Evolutionary conservation across 768 basidiomycete genomes (phyloP).

Genomic region (Leucocoprinus leucothites): DNA sequence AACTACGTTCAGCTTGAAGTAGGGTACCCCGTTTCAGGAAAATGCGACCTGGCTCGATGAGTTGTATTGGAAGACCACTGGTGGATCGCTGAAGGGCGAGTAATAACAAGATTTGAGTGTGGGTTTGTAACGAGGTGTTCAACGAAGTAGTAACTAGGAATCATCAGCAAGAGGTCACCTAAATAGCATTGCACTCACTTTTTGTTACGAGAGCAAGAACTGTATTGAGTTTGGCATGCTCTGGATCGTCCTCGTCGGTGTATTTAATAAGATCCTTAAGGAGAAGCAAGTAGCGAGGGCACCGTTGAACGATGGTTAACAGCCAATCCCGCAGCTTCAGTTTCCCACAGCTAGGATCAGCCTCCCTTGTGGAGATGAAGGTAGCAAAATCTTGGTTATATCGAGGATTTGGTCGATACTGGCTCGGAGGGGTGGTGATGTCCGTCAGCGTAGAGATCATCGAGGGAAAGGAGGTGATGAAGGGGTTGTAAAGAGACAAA

Average conservation of each 20-base stretch:
- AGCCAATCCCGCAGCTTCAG: conserved; percentile 83
- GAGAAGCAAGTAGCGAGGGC: conserved; percentile 81
- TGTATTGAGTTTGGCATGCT: conserved; percentile 56
- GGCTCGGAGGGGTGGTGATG: conserved; percentile 43
- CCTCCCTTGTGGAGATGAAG: conserved; percentile 65
- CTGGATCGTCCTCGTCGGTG: conserved; percentile 63
- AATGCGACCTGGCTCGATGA: conserved; percentile 78
- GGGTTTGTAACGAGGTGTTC: conserved; percentile 75
- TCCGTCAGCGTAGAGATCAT: conserved; percentile 56
- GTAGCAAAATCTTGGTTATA: conserved; percentile 55
- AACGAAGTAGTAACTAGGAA: conserved; percentile 68
- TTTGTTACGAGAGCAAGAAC: conserved; percentile 70
- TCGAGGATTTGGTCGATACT: conserved; percentile 32
- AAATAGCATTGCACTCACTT: conserved; percentile 39
- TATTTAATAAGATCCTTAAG: conserved; percentile 77
- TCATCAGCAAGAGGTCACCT: conserved; percentile 3
- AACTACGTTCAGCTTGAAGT: conserved; percentile 52
- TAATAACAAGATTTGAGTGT: conserved; percentile 71
- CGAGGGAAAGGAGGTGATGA: conserved; percentile 74
- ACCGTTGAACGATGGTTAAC: conserved; percentile 82
- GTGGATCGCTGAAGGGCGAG: conserved; percentile 80
- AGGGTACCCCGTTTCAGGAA: conserved; percentile 69
- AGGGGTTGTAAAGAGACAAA: conserved; percentile 82
- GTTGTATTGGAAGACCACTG: conserved; percentile 69
- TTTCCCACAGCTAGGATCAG: conserved; percentile 66